These are phyloP conservation scores for Crepidotus variabilis DNA, from an alignment of 768 basidiomycete species.

Conservation along the genomic window DNA sequence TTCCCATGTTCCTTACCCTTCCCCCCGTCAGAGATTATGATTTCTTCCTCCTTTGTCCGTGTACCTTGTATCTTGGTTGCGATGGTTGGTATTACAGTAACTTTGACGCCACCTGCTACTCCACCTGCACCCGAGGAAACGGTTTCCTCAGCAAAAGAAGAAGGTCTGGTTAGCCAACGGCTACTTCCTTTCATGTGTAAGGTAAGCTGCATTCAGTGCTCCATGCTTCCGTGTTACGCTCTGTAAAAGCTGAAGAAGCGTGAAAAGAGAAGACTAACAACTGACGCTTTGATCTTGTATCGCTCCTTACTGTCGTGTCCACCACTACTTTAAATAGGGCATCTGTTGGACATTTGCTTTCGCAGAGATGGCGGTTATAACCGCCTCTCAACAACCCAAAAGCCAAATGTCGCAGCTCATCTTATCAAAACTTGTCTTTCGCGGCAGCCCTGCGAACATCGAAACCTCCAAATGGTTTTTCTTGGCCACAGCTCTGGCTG, in stretches of 20 bases:
- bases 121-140: conserved; percentile 31
- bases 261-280: background rate
- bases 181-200: conserved; percentile 29
- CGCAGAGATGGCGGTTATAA: conserved; percentile 33
- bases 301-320: background rate
- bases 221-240: background rate
- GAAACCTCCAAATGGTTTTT: conserved; percentile 27
- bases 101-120: conserved; percentile 44
- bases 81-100: conserved; percentile 38
- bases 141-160: conserved; percentile 30
- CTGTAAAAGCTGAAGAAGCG: background rate
- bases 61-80: conserved; percentile 41
- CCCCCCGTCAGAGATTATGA: background rate
- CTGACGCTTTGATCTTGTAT: background rate
- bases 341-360: conserved; percentile 35
- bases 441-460: conserved; percentile 22
- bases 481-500: conserved; percentile 33
- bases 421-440: conserved; percentile 23
- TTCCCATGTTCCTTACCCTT: too few species aligned
- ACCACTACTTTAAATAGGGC: conserved; percentile 18
- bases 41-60: conserved; percentile 25
- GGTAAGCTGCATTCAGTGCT: conserved; percentile 21
- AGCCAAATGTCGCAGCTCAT: conserved; percentile 18
- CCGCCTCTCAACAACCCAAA: conserved; percentile 24
- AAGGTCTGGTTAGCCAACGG: conserved; percentile 32